phyloP scores from a whole-genome alignment of 2,329 filamentous ascomycete genomes.

The Boeremia exigua region DNA sequence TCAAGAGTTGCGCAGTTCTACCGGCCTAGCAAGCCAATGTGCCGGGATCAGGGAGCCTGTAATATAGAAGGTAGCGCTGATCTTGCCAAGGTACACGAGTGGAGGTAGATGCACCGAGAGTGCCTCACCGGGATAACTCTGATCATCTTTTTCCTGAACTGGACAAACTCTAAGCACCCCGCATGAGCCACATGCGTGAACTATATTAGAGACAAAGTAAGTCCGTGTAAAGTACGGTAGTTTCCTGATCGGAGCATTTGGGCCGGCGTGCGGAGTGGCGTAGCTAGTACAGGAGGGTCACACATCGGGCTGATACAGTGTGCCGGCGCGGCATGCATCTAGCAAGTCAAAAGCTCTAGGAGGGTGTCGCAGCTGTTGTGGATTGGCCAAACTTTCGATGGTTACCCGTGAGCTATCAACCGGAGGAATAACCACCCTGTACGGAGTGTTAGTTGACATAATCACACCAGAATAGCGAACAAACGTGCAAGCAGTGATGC shows the following conservation, averaged over 20 bases:
- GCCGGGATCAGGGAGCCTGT: background rate
- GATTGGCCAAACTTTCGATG: no score
- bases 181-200: constrained; percentile 4
- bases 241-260: background rate
- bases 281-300: no score
- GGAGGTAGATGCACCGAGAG: constrained; percentile 11
- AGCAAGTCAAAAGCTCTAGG: no score
- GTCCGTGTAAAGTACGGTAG: background rate
- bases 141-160: constrained; percentile 10
- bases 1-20: background rate
- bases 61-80: background rate
- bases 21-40: background rate
- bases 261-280: no score
- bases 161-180: constrained; percentile 6
- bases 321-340: no score
- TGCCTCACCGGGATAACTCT: background rate
- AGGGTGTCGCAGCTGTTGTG: no score
- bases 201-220: background rate
- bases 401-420: no score
- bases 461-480: no score
- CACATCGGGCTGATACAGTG: no score
- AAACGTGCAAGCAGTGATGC: background rate
- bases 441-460: no score
- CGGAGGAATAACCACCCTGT: no score
- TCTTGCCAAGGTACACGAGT: background rate